These are phyloP conservation scores for Fomitopsis pinicola DNA, from an alignment of 1,284 basidiomycete species.

Conservation along the genomic window DNA sequence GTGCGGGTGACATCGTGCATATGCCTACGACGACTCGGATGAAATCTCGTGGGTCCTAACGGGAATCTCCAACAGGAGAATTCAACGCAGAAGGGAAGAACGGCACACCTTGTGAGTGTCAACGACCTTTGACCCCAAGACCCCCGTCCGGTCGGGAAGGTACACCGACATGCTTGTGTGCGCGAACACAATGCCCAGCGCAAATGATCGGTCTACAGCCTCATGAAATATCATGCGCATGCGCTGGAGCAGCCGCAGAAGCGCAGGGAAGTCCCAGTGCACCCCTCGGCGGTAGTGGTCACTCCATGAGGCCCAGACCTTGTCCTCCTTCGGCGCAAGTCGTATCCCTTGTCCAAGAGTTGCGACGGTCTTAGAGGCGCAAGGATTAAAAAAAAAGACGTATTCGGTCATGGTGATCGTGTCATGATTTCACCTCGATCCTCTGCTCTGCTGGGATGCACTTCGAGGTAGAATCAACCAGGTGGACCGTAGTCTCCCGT, in stretches of 20 bases:
- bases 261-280: not conserved
- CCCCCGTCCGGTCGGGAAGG: slow-evolving; percentile 4
- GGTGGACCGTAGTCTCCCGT: too few species aligned
- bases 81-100: too few species aligned
- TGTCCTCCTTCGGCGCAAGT: too few species aligned
- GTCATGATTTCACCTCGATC: not conserved
- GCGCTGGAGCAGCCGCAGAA: not conserved
- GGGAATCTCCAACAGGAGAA: not conserved
- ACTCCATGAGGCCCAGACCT: not conserved
- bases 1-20: not conserved
- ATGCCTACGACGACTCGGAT: not conserved
- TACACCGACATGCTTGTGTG: not conserved
- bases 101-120: not conserved
- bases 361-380: not conserved
- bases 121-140: not conserved
- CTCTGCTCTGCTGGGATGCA: not conserved
- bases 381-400: not conserved
- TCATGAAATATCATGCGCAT: not conserved
- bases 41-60: not conserved
- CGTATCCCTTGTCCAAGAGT: not conserved
- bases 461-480: not conserved
- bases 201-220: not conserved
- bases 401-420: not conserved
- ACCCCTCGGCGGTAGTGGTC: not conserved
- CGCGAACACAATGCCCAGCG: slow-evolving; percentile 1